phyloP scores from a whole-genome alignment of 345 rosid genomes.

The Linum lewisii region DNA sequence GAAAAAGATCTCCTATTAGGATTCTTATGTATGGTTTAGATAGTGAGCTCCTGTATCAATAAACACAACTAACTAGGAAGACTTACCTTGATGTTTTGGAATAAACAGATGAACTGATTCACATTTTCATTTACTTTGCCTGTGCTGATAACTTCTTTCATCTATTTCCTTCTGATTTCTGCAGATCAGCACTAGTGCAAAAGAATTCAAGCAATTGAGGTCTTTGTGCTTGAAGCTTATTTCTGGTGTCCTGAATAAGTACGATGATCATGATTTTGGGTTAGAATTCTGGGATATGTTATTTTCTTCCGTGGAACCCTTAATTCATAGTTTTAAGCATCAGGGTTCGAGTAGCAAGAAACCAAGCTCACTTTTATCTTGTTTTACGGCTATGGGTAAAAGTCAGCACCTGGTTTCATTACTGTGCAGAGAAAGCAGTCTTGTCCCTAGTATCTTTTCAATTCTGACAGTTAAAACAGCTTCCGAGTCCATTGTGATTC shows the following conservation, averaged over 20 bases:
- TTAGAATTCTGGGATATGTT: slow-evolving; percentile 75
- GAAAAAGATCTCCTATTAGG: not conserved
- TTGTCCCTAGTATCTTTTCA: slow-evolving; percentile 72
- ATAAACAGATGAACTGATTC: too few species aligned
- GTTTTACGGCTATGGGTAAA: slow-evolving; percentile 90
- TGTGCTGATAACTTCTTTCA: too few species aligned
- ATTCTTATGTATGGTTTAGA: too few species aligned
- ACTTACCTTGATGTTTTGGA: too few species aligned
- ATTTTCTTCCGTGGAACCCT: slow-evolving; percentile 60
- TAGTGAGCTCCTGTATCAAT: too few species aligned
- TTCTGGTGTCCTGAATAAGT: slow-evolving; percentile 59
- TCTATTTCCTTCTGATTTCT: too few species aligned
- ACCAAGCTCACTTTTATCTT: slow-evolving; percentile 80
- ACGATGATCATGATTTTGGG: slow-evolving; percentile 68
- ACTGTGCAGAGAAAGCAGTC: slow-evolving; percentile 52
- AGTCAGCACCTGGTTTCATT: slow-evolving; percentile 50
- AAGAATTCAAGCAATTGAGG: slow-evolving; percentile 71
- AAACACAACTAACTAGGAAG: too few species aligned
- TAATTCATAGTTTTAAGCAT: slow-evolving; percentile 66
- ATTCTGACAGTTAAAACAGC: slow-evolving; percentile 59
- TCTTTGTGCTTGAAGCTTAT: slow-evolving; percentile 71
- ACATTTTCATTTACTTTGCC: too few species aligned
- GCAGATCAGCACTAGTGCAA: slow-evolving; percentile 41
- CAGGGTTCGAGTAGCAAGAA: slow-evolving; percentile 93
- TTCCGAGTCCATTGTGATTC: slow-evolving; percentile 62